A percentile compares a stretch with the other conserved stretches of the same genome.
phyloP scores from a whole-genome alignment of 208 protist species.

The Tritrichomonas foetus region DNA sequence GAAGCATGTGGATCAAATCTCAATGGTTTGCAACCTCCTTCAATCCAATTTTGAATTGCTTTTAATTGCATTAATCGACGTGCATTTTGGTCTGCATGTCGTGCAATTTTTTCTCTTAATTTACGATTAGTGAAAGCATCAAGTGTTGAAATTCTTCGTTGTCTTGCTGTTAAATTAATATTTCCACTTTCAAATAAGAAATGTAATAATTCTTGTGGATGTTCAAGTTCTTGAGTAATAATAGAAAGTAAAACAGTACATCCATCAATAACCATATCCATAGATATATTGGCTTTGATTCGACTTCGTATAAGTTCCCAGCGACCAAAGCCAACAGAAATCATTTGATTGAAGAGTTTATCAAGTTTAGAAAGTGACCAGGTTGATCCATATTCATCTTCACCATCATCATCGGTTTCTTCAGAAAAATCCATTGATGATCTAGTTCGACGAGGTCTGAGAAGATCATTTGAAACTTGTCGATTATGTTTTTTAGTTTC shows the following conservation, averaged over 20 bases:
- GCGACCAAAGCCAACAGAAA: not conserved
- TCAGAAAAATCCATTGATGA: not conserved
- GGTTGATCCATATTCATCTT: not conserved
- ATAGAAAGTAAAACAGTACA: not conserved
- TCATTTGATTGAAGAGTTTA: not conserved
- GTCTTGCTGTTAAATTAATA: not conserved
- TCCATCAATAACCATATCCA: not conserved
- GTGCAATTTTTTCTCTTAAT: not conserved
- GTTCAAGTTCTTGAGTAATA: not conserved
- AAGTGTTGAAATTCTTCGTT: not conserved
- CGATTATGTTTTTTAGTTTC: not conserved
- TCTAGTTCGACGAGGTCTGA: not conserved
- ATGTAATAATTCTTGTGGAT: not conserved
- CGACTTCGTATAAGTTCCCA: not conserved
- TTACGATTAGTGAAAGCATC: not conserved
- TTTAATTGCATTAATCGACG: not conserved
- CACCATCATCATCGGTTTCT: not conserved
- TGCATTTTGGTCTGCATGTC: not conserved
- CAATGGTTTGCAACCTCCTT: not conserved
- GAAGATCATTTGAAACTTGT: not conserved
- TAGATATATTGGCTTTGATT: not conserved
- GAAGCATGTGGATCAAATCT: not conserved
- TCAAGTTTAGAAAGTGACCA: not conserved
- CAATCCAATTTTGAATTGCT: not conserved
- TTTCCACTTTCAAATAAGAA: not conserved